Evolutionary conservation across 495 filamentous ascomycete genomes (phyloP).

Genomic region (Aspergillus panamensis): DNA sequence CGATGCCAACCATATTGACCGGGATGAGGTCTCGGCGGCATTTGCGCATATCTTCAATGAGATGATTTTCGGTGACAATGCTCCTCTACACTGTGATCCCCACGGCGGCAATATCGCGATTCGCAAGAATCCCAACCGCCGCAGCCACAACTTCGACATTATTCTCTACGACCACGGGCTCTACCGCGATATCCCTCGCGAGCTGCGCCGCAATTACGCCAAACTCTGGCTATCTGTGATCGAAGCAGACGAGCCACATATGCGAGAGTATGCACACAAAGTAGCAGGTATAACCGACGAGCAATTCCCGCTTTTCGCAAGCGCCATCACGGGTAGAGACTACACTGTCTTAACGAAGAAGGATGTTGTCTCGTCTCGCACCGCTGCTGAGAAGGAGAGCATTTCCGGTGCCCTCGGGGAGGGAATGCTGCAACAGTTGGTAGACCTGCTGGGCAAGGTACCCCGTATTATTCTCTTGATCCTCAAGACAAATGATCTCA

Average conservation of each 20-base stretch:
- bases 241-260: slow-evolving; percentile 73
- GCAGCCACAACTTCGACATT: slow-evolving; percentile 85
- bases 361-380: slow-evolving; percentile 59
- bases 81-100: slow-evolving; percentile 94
- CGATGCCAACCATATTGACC: slow-evolving; percentile 80
- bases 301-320: slow-evolving; percentile 93
- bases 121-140: slow-evolving; percentile 59
- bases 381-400: slow-evolving; percentile 69
- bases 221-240: slow-evolving; percentile 98
- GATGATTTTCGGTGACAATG: slow-evolving; percentile 94
- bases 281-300: slow-evolving; percentile 88
- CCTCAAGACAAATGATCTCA: slow-evolving; percentile 97
- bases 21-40: slow-evolving; percentile 94
- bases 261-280: slow-evolving; percentile 84
- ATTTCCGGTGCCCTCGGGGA: slow-evolving; percentile 81
- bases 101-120: slow-evolving; percentile 98
- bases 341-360: slow-evolving; percentile 66
- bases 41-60: slow-evolving; percentile 95
- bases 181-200: slow-evolving; percentile 83
- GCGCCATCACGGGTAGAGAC: slow-evolving; percentile 93
- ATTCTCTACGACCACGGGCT: slow-evolving; percentile 98
- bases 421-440: slow-evolving; percentile 80
- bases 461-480: slow-evolving; percentile 91
- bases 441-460: slow-evolving; percentile 84
- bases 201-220: slow-evolving; percentile 81